Evolutionary conservation across 2,329 filamentous ascomycete species (phyloP).

Genomic region (Aspergillus fumigatiaffinis): DNA sequence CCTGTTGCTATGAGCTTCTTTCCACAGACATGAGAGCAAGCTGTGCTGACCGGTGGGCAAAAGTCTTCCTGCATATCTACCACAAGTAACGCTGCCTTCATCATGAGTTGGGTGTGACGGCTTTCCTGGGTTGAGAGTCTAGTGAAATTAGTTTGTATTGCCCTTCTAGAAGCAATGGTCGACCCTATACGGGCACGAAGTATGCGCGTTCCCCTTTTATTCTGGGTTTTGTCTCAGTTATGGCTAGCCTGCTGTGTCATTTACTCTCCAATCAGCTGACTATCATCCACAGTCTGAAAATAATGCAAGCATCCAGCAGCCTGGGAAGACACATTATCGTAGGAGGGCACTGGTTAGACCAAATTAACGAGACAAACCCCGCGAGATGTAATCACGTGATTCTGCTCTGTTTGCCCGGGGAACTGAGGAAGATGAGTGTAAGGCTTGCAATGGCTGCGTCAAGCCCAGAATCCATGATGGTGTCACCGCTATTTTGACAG

Average conservation of each 20-base stretch:
- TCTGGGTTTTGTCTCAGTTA: neutral
- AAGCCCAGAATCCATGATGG: too few relatives aligned
- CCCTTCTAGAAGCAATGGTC: neutral
- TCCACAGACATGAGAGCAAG: neutral
- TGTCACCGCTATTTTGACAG: too few relatives aligned
- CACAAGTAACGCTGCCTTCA: slow-evolving; percentile 60
- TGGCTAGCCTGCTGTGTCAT: neutral
- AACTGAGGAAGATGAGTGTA: too few relatives aligned
- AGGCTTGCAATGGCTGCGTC: too few relatives aligned
- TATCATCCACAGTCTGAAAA: neutral
- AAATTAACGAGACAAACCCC: neutral
- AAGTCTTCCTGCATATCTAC: slow-evolving; percentile 95
- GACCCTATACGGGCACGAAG: neutral
- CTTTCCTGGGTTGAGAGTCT: neutral
- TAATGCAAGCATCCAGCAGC: neutral
- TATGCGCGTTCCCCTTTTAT: neutral
- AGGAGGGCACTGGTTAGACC: neutral
- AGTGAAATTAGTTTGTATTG: neutral
- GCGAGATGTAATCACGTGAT: too few relatives aligned
- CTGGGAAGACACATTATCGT: neutral
- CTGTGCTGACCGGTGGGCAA: slow-evolving; percentile 69
- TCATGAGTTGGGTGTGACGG: slow-evolving; percentile 2
- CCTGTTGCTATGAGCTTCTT: slow-evolving; percentile 45
- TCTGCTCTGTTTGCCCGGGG: too few relatives aligned
- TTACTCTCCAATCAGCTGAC: neutral